phyloP scores from a whole-genome alignment of 2,329 filamentous ascomycete species.

The Sporothrix phasma region DNA sequence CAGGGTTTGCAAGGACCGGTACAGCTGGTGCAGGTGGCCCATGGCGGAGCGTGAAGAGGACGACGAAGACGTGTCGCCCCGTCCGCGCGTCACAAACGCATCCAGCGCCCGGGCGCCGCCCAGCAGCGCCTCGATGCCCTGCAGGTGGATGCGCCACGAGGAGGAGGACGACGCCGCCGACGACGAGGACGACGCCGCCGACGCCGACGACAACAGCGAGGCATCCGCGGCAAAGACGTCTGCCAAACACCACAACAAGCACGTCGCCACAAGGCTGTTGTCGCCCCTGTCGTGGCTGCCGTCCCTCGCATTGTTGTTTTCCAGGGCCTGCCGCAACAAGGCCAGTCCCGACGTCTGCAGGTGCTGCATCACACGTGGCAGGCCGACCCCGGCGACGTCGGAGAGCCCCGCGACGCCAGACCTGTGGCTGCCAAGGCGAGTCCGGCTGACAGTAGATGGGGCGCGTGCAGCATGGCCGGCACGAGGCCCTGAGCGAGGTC shows the following conservation, averaged over 20 bases:
- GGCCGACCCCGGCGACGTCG: slow-evolving; percentile 5
- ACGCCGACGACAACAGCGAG: neutral
- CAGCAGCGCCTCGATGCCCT: slow-evolving; percentile 14
- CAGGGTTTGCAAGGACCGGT: slow-evolving; percentile 12
- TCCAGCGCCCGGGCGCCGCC: slow-evolving; percentile 7
- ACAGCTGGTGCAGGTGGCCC: slow-evolving; percentile 13
- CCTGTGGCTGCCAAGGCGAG: slow-evolving; percentile 11
- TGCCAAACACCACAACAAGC: slow-evolving; percentile 14
- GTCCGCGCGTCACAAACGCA: slow-evolving; percentile 1
- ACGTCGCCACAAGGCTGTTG: slow-evolving; percentile 10
- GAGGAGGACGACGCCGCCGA: neutral
- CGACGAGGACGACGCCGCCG: neutral
- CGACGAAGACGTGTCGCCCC: neutral
- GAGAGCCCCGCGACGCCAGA: slow-evolving; percentile 11
- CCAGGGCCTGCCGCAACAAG: slow-evolving; percentile 9
- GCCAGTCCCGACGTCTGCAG: slow-evolving; percentile 13
- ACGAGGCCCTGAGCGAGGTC: slow-evolving; percentile 12
- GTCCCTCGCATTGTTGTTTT: neutral
- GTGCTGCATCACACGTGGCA: slow-evolving; percentile 13
- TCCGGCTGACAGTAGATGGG: slow-evolving; percentile 13
- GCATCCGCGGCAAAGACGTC: slow-evolving; percentile 11
- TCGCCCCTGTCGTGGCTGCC: neutral
- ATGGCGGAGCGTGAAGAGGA: slow-evolving; percentile 6
- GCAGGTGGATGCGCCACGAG: slow-evolving; percentile 16
- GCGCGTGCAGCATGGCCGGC: slow-evolving; percentile 10